Evolutionary conservation across 768 basidiomycete species (phyloP), one percentile per base, ranked within the genome.

Genomic region (Cystobasidium tubakii): DNA sequence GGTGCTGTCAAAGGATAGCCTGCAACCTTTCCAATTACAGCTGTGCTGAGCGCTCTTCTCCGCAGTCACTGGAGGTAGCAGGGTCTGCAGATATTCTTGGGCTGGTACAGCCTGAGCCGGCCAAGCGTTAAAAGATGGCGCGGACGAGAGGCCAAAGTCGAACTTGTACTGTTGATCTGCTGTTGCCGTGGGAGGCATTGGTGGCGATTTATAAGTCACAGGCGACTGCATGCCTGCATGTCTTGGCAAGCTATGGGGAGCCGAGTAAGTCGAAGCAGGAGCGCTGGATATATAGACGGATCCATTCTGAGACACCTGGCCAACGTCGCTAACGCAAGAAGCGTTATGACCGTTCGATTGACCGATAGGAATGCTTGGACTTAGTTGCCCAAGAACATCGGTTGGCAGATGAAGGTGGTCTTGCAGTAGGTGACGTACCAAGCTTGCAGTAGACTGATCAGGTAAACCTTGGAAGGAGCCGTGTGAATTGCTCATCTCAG

Each of bases 21-120:
- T 23, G 50, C 72, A 73, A 29, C 36, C 72, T 36, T 55, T 36
- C 72, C 72, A 73, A 1, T 36, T n/a, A 67, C 72, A 73, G 31
- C 19, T 23, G 36, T 73, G 72, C 4, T n/a, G 6, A 54, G 27
- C 53, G 21, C 27, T n/a, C 21, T 6, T n/a, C 6, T 54, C 53
- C 10, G 6, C 53, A 7, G 21, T 19, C 10, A 6, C 21, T n/a
- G 53, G 27, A n/a, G 27, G 21, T 10, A 7, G 21, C n/a, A 29
- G 21, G 53, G 7, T 29, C 53, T 60, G 57, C 57, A 21, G 13
- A 34, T 15, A 2, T 15, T 29, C 15, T 15, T 60, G 29, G 6
- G 13, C 6, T 60, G 10, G 4, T 60, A 12, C 13, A 31, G 2
- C 27, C 23, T 13, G 57, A 15, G 17, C 6, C 13, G 57, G 3